Evolutionary conservation across 129 eudicot genomes (phyloP).

Genomic region (Glebionis coronaria): DNA sequence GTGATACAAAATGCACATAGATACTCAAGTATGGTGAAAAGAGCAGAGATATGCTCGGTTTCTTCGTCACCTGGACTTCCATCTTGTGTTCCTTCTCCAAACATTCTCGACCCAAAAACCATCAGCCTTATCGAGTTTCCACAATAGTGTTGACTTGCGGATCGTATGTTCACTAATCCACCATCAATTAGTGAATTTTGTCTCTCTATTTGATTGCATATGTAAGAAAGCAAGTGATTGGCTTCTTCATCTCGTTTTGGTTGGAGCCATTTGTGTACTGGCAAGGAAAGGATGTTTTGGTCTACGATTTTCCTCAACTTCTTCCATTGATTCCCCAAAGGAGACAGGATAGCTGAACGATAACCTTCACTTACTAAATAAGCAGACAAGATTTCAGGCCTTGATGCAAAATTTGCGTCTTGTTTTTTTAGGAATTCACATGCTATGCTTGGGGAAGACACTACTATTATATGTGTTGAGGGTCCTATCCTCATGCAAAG

Average conservation of each 20-base stretch:
- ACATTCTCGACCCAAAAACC: no score
- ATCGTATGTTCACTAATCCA: no score
- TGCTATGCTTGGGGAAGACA: conserved; percentile 32
- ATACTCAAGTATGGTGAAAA: conserved; percentile 22
- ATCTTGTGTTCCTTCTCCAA: conserved; percentile 34
- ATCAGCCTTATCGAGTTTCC: no score
- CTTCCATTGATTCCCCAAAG: no score
- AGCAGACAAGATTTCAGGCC: conserved; percentile 31
- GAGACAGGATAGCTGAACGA: conserved; percentile 11
- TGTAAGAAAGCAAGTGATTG: no score
- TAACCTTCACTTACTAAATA: conserved; percentile 24
- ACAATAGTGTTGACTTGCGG: no score
- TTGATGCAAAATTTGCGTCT: conserved; percentile 36
- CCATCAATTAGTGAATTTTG: no score
- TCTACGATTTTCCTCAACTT: conserved; percentile 34
- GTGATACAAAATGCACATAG: conserved; percentile 28
- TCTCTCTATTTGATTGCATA: no score
- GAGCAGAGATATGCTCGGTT: conserved; percentile 31
- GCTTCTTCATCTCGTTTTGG: no score
- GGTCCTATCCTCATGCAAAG: conserved; percentile 33
- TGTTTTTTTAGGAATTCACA: conserved; percentile 39
- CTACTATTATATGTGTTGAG: conserved; percentile 27
- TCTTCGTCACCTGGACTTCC: conserved; percentile 46
- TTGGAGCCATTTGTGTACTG: no score
- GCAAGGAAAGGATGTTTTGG: conserved; percentile 13